Conservation (phyloP, 352 stramenopile genomes). For the Pilasporangium apinafurcum region DNA sequence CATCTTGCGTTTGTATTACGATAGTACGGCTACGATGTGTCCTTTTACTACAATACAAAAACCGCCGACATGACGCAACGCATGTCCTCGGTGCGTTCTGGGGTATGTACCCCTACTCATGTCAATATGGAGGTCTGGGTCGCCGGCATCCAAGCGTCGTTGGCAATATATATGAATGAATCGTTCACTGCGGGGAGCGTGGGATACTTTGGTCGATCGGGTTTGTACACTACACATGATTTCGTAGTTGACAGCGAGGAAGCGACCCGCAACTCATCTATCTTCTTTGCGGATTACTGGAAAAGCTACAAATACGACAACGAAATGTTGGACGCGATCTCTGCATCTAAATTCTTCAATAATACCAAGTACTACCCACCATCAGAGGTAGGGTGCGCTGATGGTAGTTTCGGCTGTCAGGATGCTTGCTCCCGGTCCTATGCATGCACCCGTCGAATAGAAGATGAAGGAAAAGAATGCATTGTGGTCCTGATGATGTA, state of each 20-base stretch:
- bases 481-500: constrained; percentile 45
- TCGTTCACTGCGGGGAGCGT: constrained; percentile 22
- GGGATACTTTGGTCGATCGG: constrained; percentile 32
- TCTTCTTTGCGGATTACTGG: constrained; percentile 40
- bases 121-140: constrained; percentile 54
- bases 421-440: constrained; percentile 32
- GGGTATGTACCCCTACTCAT: constrained; percentile 43
- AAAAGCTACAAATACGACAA: constrained; percentile 35
- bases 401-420: constrained; percentile 32
- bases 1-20: neutral
- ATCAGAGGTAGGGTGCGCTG: constrained; percentile 12
- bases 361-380: constrained; percentile 27
- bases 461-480: constrained; percentile 21
- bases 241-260: constrained; percentile 16
- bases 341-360: constrained; percentile 12
- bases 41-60: constrained; percentile 6
- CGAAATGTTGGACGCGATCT: constrained; percentile 22
- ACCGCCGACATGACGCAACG: constrained; percentile 13
- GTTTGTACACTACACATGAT: constrained; percentile 36
- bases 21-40: constrained; percentile 30
- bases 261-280: constrained; percentile 22
- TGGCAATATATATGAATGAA: constrained; percentile 48
- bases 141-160: constrained; percentile 14
- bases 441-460: constrained; percentile 34
- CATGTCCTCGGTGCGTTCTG: constrained; percentile 22